These are phyloP conservation scores for Lecanicillium sp. DNA, from an alignment of 2,329 filamentous ascomycete species.

Conservation along the genomic window DNA sequence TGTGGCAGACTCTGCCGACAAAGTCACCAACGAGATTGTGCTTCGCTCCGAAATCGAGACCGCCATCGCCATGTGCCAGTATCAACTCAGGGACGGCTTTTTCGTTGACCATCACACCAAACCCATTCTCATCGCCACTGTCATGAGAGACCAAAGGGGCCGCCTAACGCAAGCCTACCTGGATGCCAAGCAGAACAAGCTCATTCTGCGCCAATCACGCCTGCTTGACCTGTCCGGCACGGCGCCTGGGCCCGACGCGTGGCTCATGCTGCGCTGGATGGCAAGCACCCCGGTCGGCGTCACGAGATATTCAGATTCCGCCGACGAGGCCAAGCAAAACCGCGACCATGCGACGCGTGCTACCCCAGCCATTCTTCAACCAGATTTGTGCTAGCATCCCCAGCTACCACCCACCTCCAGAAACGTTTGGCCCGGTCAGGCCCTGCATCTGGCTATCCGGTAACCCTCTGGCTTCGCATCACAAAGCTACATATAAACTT, in stretches of 20 bases:
- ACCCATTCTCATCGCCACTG: not conserved
- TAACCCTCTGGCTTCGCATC: no score
- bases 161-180: not conserved
- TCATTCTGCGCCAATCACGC: not conserved
- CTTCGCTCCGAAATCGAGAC: constrained; percentile 1
- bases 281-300: not conserved
- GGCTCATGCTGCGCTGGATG: constrained; percentile 4
- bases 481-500: no score
- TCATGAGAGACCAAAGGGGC: not conserved
- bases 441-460: no score
- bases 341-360: no score
- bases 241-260: not conserved
- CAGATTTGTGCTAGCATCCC: no score
- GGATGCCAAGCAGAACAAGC: not conserved
- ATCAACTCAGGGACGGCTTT: not conserved
- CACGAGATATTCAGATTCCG: not conserved
- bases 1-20: not conserved
- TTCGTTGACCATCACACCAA: constrained; percentile 6
- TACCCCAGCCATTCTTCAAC: no score
- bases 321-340: no score
- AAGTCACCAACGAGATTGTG: not conserved
- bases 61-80: not conserved
- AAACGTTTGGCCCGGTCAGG: no score
- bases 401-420: no score
- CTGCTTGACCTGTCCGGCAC: not conserved